Percentiles rank a stretch among this genome's conserved stretches.
These are phyloP conservation scores for Peronospora belbahrii DNA, from an alignment of 352 stramenopile genomes.

Conservation along the genomic window DNA sequence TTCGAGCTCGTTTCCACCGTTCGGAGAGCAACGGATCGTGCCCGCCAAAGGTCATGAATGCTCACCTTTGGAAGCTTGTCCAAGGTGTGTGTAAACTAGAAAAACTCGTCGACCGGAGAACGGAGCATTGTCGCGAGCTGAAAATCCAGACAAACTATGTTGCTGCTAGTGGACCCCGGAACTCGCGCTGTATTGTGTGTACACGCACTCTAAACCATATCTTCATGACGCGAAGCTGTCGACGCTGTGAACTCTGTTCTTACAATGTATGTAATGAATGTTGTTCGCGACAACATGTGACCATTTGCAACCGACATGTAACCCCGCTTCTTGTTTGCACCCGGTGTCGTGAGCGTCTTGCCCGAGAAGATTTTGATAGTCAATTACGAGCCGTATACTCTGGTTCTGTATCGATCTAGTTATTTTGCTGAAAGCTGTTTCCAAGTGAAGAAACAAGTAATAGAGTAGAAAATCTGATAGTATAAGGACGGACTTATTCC, in stretches of 20 bases:
- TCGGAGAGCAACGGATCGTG: slow-evolving; percentile 13
- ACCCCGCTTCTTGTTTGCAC: slow-evolving; percentile 20
- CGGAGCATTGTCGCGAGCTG: background rate
- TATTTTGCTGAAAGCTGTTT: slow-evolving; percentile 4
- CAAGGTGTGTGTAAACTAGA: slow-evolving; percentile 23
- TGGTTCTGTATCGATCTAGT: background rate
- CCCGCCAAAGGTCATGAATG: slow-evolving; percentile 20
- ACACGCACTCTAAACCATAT: slow-evolving; percentile 12
- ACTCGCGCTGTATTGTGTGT: slow-evolving; percentile 33
- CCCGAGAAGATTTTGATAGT: slow-evolving; percentile 25
- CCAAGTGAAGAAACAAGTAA: slow-evolving; percentile 11
- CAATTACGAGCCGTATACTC: slow-evolving; percentile 16
- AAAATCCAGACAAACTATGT: background rate
- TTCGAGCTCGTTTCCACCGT: slow-evolving; percentile 19
- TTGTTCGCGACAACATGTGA: slow-evolving; percentile 23
- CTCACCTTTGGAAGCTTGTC: slow-evolving; percentile 17
- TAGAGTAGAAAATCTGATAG: slow-evolving; percentile 1
- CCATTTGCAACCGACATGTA: slow-evolving; percentile 30
- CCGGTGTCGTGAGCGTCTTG: slow-evolving; percentile 24
- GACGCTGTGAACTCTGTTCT: slow-evolving; percentile 24
- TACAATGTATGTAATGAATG: slow-evolving; percentile 26
- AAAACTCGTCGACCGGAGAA: slow-evolving; percentile 10
- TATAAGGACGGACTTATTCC: too few species aligned
- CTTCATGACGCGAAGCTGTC: slow-evolving; percentile 14
- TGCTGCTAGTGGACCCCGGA: slow-evolving; percentile 2